These are phyloP conservation scores for Rubia yunnanensis DNA, from an alignment of 257 asterid species.

Conservation along the genomic window DNA sequence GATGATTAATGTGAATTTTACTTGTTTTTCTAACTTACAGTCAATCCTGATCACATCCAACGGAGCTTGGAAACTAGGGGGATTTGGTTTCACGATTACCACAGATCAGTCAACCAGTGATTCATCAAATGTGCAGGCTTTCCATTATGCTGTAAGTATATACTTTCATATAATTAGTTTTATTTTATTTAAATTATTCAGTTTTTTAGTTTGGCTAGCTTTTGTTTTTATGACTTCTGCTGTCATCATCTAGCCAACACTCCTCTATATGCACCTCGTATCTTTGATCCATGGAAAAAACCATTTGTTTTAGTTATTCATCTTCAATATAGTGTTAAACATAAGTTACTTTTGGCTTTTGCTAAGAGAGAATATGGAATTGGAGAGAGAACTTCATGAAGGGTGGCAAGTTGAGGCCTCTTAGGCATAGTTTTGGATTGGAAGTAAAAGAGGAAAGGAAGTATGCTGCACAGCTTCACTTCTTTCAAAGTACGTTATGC, in stretches of 20 bases:
- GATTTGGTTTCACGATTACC: conserved; percentile 85
- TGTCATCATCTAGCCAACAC: not conserved
- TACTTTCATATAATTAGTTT: not conserved
- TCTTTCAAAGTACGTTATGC: not conserved
- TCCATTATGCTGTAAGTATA: conserved; percentile 94
- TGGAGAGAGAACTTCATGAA: not conserved
- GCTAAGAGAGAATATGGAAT: not conserved
- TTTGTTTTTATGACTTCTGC: no score
- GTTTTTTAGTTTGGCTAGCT: not conserved
- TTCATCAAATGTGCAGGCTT: conserved; percentile 53
- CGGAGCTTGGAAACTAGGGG: conserved; percentile 99
- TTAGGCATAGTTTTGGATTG: not conserved
- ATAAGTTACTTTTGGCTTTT: not conserved
- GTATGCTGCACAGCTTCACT: no score
- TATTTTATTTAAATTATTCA: not conserved
- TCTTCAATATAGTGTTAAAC: not conserved
- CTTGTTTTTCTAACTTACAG: conserved; percentile 36
- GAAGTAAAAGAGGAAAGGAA: not conserved
- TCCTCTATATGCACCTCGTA: not conserved
- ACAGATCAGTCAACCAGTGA: conserved; percentile 58
- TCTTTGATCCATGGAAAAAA: not conserved
- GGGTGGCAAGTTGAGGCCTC: not conserved
- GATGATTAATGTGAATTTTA: conserved; percentile 6
- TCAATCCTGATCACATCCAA: conserved; percentile 75
- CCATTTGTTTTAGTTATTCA: not conserved